Base-by-base conservation (phyloP, 2,329 filamentous ascomycete species). In the Aspergillus brasiliensis region DNA sequence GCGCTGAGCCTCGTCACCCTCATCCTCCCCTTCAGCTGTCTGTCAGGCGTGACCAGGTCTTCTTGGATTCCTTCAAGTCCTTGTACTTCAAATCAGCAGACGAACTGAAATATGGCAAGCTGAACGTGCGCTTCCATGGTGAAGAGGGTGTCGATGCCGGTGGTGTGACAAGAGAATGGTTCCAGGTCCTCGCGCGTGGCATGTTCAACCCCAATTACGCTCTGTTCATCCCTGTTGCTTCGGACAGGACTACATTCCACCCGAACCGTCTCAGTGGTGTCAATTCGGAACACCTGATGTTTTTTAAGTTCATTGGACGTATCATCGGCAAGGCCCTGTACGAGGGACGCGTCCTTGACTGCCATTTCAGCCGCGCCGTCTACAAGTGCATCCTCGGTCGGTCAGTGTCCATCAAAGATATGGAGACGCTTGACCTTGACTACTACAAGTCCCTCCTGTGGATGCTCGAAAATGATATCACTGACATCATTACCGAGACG, bases 181-280 rank as follows among this genome's bases (percentile, higher is more conserved):
- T 99, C 84, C 94, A 97, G 75, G 94, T 97, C 54, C 89, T 99
- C 66, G 89, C 96, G 28, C 87, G 95, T 62, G 95, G 97, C 72
- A 99, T 99, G 95, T 99, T 99, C 79, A 95, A 99, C 76, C 91
- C 95, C 51, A 95, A 97, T 78, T 99, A 98, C 73, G 95, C 92
- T 52, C 83, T 99, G 40, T 99, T 98, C 80, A 95, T 91, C 53
- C 95, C 95, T 1, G 96, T 99, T 25, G 97, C 95, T 23, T 96
- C 95, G 25, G 95, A 99, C 74, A 90, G 94, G 57, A 99, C 96
- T 0, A 99, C 95, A 0, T 99, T 99, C 88, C 95, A 99, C 76
- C 95, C 96, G 15, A 99, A 97, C 78, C 92, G 92, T 73, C 85
- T 96, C 64, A 98, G 94, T 77, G 88, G 88, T 47, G 89, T 98